Evolutionary conservation across 805 yeast genomes (phyloP).

Genomic region (Dipodascopsis uninucleata): DNA sequence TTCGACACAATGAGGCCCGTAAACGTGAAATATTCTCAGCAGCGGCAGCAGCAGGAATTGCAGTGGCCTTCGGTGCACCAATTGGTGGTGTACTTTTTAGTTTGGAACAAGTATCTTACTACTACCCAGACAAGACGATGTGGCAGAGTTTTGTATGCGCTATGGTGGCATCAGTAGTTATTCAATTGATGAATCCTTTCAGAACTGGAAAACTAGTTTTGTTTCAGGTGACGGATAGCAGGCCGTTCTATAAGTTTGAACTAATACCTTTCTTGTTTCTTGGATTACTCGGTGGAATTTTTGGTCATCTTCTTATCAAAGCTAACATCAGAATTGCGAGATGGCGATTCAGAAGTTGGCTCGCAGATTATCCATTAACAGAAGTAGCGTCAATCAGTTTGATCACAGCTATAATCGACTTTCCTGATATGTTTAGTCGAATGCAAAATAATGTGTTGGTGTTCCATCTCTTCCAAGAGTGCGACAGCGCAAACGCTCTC

Average conservation of each 20-base stretch:
- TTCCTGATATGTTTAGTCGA: constrained; percentile 52
- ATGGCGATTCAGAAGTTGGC: constrained; percentile 27
- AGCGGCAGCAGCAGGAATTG: constrained; percentile 78
- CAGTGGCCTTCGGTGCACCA: constrained; percentile 83
- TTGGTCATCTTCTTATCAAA: constrained; percentile 19
- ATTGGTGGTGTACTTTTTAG: constrained; percentile 83
- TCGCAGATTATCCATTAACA: constrained; percentile 35
- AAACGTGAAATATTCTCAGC: constrained; percentile 67
- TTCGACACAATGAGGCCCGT: constrained; percentile 43
- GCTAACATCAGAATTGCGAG: constrained; percentile 26
- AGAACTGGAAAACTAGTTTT: constrained; percentile 52
- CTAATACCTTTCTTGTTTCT: constrained; percentile 65
- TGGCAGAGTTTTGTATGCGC: constrained; percentile 85
- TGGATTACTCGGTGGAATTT: constrained; percentile 53
- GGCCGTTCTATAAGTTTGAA: constrained; percentile 70
- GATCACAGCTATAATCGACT: constrained; percentile 53
- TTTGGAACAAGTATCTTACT: constrained; percentile 52
- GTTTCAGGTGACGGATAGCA: constrained; percentile 56
- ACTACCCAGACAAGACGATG: constrained; percentile 60
- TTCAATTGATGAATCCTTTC: constrained; percentile 52
- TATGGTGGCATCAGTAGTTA: constrained; percentile 61
- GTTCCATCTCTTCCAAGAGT: constrained; percentile 66
- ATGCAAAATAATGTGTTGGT: constrained; percentile 55
- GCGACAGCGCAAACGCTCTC: constrained; percentile 39
- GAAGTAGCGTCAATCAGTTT: constrained; percentile 51